A percentile compares a stretch with the other conserved stretches of the same genome.
Evolutionary conservation across 2,329 filamentous ascomycete species (phyloP).

Genomic region (Colletotrichum coccodes): DNA sequence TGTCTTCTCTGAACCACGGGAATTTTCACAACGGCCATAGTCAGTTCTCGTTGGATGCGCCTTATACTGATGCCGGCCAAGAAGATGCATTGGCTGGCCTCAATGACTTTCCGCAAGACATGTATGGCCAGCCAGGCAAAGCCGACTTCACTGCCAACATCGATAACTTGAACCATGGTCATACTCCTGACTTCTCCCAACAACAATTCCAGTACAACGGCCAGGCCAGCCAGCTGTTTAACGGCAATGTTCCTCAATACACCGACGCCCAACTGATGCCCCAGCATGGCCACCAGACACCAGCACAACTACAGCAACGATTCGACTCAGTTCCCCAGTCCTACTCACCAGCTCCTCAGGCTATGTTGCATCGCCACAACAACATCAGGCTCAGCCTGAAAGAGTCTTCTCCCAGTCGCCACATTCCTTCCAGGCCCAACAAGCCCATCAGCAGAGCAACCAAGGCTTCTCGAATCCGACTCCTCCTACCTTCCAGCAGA

Average conservation of each 20-base stretch:
- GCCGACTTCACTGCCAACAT: slow-evolving; percentile 41
- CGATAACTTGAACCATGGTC: slow-evolving; percentile 42
- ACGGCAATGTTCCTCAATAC: slow-evolving; percentile 44
- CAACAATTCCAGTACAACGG: slow-evolving; percentile 46
- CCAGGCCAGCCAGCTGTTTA: slow-evolving; percentile 45
- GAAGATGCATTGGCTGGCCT: slow-evolving; percentile 51
- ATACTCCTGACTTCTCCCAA: slow-evolving; percentile 45
- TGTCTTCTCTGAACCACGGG: slow-evolving; percentile 24
- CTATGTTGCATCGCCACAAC: slow-evolving; percentile 40
- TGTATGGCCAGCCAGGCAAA: slow-evolving; percentile 49
- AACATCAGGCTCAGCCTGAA: slow-evolving; percentile 31
- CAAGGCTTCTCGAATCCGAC: slow-evolving; percentile 26
- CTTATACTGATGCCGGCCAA: slow-evolving; percentile 44
- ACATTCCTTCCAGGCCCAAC: slow-evolving; percentile 28
- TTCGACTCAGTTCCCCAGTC: slow-evolving; percentile 30
- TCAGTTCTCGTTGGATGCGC: slow-evolving; percentile 26
- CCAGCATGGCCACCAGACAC: slow-evolving; percentile 45
- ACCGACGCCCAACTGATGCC: slow-evolving; percentile 45
- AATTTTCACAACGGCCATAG: slow-evolving; percentile 24
- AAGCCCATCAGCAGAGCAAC: slow-evolving; percentile 20
- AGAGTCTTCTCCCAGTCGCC: slow-evolving; percentile 31
- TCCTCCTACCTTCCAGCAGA: slow-evolving; percentile 25
- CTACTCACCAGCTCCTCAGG: slow-evolving; percentile 36
- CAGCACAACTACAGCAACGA: slow-evolving; percentile 46
- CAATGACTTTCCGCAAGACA: slow-evolving; percentile 47